Base-by-base conservation (phyloP, 1,284 basidiomycete species). In the Sporisorium graminicola region DNA sequence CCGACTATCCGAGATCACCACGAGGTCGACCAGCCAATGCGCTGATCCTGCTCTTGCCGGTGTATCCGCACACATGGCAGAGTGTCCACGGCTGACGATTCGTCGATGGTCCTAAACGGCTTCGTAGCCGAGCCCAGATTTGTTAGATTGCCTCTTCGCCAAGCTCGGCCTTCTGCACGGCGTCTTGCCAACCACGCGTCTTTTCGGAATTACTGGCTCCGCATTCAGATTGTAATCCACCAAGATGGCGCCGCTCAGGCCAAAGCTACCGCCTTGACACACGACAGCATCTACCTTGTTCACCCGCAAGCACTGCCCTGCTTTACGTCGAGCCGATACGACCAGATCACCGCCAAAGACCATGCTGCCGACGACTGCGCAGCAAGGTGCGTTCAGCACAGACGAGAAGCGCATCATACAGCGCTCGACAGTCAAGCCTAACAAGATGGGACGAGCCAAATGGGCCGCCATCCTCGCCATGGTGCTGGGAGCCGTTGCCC, bases 381-480 rank as follows among this genome's bases (percentile, higher is more conserved):
- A 58, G 37, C 6, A 26, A 18, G 40, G 27, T 18, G 27, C 55
- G 31, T 9, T 49, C n/a, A 24, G n/a, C 31, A 14, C 46, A 3
- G 40, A 54, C 44, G 71, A 74, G 40, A 74, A 74, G 58, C 50
- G 50, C 35, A 29, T 33, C 13, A 43, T 37, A 18, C 26, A 16
- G 33, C 3, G 24, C 18, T 52, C 51, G 37, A 37, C 50, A 20
- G 2, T 18, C 50, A 58, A 50, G 50, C 20, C 61, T 12, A 58
- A 52, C 16, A 58, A 52, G 60, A 52, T 8, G 16, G 49, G 37
- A 10, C 12, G 22, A 20, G 46, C 33, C 10, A 74, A 64, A 20
- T 68, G 71, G 71, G 42, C 61, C 3, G 57, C 61, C 1, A 29
- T 68, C 24, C 58, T 68, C 22, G 62, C 59, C 4, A n/a, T 74